phyloP scores from a whole-genome alignment of 1,284 basidiomycete genomes.

The Flammula alnicola region DNA sequence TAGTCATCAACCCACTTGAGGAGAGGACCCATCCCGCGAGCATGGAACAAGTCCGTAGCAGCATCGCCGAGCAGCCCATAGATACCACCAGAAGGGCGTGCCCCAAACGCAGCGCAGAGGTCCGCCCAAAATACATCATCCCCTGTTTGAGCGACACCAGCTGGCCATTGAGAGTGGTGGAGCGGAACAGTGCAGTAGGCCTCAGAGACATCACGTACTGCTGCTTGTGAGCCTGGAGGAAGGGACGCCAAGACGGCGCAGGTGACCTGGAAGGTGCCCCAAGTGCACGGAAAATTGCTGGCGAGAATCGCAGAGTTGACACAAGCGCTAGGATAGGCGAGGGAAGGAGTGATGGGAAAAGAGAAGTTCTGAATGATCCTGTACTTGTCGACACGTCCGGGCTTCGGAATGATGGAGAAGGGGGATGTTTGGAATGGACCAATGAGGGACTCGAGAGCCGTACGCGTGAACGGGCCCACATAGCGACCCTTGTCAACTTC shows the following conservation, averaged over 20 bases:
- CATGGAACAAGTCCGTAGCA: slow-evolving; percentile 29
- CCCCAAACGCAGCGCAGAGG: slow-evolving; percentile 34
- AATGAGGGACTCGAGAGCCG: neutral
- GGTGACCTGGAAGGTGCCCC: slow-evolving; percentile 5
- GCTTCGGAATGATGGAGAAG: slow-evolving; percentile 3
- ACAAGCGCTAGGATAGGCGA: neutral
- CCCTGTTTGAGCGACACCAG: slow-evolving; percentile 29
- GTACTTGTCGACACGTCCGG: neutral
- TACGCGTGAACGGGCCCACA: neutral
- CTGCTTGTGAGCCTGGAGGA: slow-evolving; percentile 39
- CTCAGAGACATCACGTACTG: slow-evolving; percentile 22
- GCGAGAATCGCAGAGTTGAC: slow-evolving; percentile 1
- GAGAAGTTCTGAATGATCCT: slow-evolving; percentile 10
- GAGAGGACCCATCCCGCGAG: slow-evolving; percentile 35
- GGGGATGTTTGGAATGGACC: slow-evolving; percentile 11
- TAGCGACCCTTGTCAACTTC: neutral
- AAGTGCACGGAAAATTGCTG: slow-evolving; percentile 5
- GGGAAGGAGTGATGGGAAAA: neutral
- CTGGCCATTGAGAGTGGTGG: slow-evolving; percentile 39
- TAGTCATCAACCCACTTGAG: slow-evolving; percentile 47
- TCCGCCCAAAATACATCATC: slow-evolving; percentile 35
- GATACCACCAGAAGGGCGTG: slow-evolving; percentile 28
- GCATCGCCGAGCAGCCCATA: slow-evolving; percentile 37
- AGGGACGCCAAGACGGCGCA: slow-evolving; percentile 16
- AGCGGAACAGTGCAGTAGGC: slow-evolving; percentile 39